Evolutionary conservation across 106 monocot genomes (phyloP).

Genomic region (Phalaenopsis aphrodite): DNA sequence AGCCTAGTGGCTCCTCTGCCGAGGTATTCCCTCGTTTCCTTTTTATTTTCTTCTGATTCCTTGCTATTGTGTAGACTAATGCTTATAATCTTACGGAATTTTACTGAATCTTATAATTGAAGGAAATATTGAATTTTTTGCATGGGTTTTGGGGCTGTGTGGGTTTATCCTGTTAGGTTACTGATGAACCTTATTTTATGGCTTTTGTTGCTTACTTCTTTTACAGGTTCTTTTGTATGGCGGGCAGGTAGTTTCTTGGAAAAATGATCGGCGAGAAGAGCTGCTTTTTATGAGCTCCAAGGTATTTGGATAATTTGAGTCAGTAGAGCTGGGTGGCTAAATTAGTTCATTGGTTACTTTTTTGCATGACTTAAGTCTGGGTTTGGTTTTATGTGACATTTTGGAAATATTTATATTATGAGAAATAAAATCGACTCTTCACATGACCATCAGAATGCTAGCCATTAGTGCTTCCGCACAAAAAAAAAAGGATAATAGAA

Average conservation of each 20-base stretch:
- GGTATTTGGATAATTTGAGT: constrained; percentile 21
- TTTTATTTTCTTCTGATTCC: background rate
- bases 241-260: constrained; percentile 66
- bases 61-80: too few species aligned
- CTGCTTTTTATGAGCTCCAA: constrained; percentile 55
- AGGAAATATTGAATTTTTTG: background rate
- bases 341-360: background rate
- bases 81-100: background rate
- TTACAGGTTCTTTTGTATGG: constrained; percentile 48
- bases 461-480: background rate
- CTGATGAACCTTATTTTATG: background rate
- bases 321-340: background rate
- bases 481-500: too few species aligned
- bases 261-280: constrained; percentile 46
- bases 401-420: too few species aligned
- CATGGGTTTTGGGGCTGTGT: too few species aligned
- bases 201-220: background rate
- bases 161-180: background rate
- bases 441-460: background rate
- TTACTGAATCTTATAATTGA: background rate
- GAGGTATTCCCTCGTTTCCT: constrained; percentile 6
- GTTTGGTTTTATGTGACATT: background rate
- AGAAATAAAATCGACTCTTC: too few species aligned
- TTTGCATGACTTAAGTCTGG: background rate
- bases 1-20: constrained; percentile 19